These are phyloP conservation scores for Lactifluus hygrophoroides DNA, from an alignment of 768 basidiomycete species.

Conservation along the genomic window DNA sequence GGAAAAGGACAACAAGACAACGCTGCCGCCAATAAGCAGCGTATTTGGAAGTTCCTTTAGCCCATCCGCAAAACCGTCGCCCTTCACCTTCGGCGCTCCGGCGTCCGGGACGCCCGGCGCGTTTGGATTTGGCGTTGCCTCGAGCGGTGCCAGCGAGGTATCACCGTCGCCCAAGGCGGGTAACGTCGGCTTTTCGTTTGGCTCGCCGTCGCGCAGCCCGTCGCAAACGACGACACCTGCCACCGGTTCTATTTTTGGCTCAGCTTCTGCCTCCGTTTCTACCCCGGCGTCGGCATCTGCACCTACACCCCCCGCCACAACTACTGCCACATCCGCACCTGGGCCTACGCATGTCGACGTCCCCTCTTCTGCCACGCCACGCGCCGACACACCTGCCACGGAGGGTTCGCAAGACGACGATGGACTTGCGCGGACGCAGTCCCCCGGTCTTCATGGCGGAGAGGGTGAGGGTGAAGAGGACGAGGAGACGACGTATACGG, in stretches of 20 bases:
- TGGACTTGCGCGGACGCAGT: conserved; percentile 20
- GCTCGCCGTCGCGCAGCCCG: conserved; percentile 11
- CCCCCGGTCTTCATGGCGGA: conserved; percentile 38
- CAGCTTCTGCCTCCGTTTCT: not conserved
- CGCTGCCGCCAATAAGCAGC: not conserved
- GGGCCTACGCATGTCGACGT: not conserved
- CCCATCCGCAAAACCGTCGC: not conserved
- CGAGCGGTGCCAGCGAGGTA: not conserved
- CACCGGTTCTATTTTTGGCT: not conserved
- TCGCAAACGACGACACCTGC: not conserved
- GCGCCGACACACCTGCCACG: conserved; percentile 22
- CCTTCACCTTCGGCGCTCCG: conserved; percentile 6
- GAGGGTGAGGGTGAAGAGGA: conserved; percentile 80
- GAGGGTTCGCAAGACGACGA: conserved; percentile 24
- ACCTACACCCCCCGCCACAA: not conserved
- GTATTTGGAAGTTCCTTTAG: conserved; percentile 11
- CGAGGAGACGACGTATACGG: conserved; percentile 55
- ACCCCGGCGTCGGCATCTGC: not conserved
- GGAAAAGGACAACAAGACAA: not conserved
- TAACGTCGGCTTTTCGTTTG: conserved; percentile 19
- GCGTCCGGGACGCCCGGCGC: not conserved
- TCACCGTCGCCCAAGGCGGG: conserved; percentile 9
- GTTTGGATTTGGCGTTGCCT: conserved; percentile 15
- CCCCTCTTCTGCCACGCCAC: not conserved
- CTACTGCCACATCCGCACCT: not conserved